A percentile compares a stretch with the other conserved stretches of the same genome.
Evolutionary conservation across 176 grass and related monocot species (phyloP).

Genomic region (Musa schizocarpa): DNA sequence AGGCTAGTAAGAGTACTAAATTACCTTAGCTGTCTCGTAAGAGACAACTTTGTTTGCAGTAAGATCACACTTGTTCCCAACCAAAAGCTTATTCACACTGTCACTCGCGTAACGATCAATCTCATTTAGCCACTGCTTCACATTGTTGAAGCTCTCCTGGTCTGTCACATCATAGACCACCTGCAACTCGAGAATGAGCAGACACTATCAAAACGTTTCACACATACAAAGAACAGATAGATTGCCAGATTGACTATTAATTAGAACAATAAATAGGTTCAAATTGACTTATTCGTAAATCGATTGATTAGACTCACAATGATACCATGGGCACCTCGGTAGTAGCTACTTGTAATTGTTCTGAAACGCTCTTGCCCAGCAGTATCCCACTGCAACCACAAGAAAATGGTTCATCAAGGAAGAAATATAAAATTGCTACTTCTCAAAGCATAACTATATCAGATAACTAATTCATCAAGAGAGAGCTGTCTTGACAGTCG

Average conservation of each 20-base stretch:
- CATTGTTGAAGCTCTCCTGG: conserved; percentile 85
- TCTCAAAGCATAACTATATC: not conserved
- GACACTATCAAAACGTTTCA: not conserved
- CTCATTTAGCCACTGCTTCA: conserved; percentile 85
- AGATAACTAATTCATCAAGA: not conserved
- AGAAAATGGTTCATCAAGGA: not conserved
- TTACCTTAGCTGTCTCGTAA: conserved; percentile 65
- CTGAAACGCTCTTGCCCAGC: conserved; percentile 11
- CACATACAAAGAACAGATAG: not conserved
- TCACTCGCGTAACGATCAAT: conserved; percentile 85
- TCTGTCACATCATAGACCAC: conserved; percentile 92
- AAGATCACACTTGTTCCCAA: conserved; percentile 72
- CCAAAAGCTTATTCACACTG: conserved; percentile 80
- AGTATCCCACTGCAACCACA: conserved; percentile 5
- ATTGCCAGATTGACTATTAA: too few relatives aligned
- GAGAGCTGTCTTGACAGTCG: too few relatives aligned
- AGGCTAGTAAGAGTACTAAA: not conserved
- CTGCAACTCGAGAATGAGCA: conserved; percentile 18
- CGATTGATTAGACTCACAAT: not conserved
- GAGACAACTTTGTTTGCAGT: conserved; percentile 73
- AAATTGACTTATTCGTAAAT: too few relatives aligned
- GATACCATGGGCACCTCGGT: conserved; percentile 4
- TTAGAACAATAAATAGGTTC: too few relatives aligned
- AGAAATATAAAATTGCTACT: not conserved
- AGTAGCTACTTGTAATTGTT: conserved; percentile 11